phyloP scores from a whole-genome alignment of 306 rosid species.

The Oxytropis ochrocephala region DNA sequence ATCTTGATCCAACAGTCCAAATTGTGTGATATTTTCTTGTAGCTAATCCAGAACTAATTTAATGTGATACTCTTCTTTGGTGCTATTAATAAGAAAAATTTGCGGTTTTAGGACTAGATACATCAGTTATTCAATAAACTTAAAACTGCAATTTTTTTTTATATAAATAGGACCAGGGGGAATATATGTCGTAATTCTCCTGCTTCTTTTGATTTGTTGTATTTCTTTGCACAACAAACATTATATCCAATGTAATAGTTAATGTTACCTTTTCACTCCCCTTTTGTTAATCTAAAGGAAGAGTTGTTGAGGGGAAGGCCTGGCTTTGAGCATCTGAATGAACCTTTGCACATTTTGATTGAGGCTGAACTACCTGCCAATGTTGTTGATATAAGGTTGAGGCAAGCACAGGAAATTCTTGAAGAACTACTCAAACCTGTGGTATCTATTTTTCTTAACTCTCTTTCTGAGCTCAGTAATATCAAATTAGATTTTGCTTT shows the following conservation, averaged over 20 bases:
- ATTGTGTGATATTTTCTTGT: too few relatives aligned
- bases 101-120: too few relatives aligned
- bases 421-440: constrained; percentile 90
- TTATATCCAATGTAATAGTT: neutral
- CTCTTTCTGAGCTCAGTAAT: neutral
- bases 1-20: too few relatives aligned
- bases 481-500: neutral
- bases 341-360: constrained; percentile 78
- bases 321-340: constrained; percentile 93
- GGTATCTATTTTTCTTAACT: constrained; percentile 34
- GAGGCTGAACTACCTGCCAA: constrained; percentile 88
- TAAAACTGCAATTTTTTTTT: too few relatives aligned
- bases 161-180: too few relatives aligned
- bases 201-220: neutral
- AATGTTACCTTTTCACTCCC: neutral
- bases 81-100: too few relatives aligned
- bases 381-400: constrained; percentile 63
- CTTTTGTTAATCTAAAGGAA: constrained; percentile 47
- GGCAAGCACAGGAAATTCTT: constrained; percentile 85
- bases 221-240: neutral
- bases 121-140: too few relatives aligned
- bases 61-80: too few relatives aligned
- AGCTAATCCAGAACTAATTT: too few relatives aligned
- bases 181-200: neutral
- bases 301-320: constrained; percentile 81